These are phyloP conservation scores for Penicillium arizonense DNA, from an alignment of 495 filamentous ascomycete genomes.

Conservation along the genomic window DNA sequence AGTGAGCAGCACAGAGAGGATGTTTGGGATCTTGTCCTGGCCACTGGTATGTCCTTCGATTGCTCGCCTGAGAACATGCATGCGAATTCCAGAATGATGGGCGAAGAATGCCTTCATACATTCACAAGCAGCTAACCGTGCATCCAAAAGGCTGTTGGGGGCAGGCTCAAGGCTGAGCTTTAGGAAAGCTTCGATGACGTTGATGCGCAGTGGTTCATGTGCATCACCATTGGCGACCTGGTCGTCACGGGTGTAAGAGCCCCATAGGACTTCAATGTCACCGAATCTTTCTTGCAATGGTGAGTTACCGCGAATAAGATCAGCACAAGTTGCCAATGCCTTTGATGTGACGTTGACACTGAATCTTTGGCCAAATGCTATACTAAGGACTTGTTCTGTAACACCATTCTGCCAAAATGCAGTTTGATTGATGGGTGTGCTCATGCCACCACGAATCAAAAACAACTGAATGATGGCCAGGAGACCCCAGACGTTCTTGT, in stretches of 20 bases:
- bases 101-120: slow-evolving; percentile 91
- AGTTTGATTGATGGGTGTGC: slow-evolving; percentile 79
- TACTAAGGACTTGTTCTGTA: slow-evolving; percentile 75
- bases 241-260: slow-evolving; percentile 17
- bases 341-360: slow-evolving; percentile 78
- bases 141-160: slow-evolving; percentile 65
- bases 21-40: slow-evolving; percentile 84
- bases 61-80: slow-evolving; percentile 82
- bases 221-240: slow-evolving; percentile 42
- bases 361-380: slow-evolving; percentile 76
- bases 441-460: slow-evolving; percentile 72
- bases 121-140: slow-evolving; percentile 79
- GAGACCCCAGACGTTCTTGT: slow-evolving; percentile 90
- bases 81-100: slow-evolving; percentile 71
- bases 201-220: slow-evolving; percentile 56
- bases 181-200: slow-evolving; percentile 92
- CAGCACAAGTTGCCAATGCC: slow-evolving; percentile 81
- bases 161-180: slow-evolving; percentile 76
- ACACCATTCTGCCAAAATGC: slow-evolving; percentile 82
- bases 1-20: slow-evolving; percentile 76
- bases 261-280: slow-evolving; percentile 58
- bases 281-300: slow-evolving; percentile 82
- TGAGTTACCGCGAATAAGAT: slow-evolving; percentile 81
- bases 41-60: slow-evolving; percentile 83
- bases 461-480: slow-evolving; percentile 84